These are phyloP conservation scores for Pulveroboletus sp. DNA, from an alignment of 768 basidiomycete genomes.

Conservation along the genomic window DNA sequence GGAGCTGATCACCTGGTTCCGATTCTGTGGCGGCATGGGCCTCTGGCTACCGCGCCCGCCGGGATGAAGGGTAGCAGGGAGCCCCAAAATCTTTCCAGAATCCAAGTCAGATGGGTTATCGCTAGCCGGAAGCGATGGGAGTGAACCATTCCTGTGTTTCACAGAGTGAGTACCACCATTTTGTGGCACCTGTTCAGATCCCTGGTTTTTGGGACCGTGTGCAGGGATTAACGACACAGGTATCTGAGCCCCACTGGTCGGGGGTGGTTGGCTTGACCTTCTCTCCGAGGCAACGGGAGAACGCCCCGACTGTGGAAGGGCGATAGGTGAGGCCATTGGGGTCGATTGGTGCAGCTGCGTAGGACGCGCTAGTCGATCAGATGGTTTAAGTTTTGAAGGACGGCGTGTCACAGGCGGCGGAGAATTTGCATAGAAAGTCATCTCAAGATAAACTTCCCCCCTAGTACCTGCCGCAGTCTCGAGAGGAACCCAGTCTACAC, in stretches of 20 bases:
- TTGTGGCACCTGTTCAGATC: slow-evolving; percentile 6
- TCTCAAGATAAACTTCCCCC: slow-evolving; percentile 88
- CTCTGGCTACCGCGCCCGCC: slow-evolving; percentile 25
- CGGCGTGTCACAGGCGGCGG: slow-evolving; percentile 52
- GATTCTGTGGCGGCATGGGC: slow-evolving; percentile 17
- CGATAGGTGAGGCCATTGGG: slow-evolving; percentile 8
- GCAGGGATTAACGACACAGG: slow-evolving; percentile 26
- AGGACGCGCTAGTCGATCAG: slow-evolving; percentile 52
- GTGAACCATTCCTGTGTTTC: slow-evolving; percentile 28
- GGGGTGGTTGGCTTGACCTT: slow-evolving; percentile 5
- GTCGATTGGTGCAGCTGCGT: slow-evolving; percentile 21
- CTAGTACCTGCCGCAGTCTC: slow-evolving; percentile 59
- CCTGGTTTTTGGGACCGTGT: slow-evolving; percentile 4
- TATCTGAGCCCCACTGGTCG: slow-evolving; percentile 6
- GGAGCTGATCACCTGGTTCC: slow-evolving; percentile 7
- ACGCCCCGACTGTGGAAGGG: slow-evolving; percentile 13
- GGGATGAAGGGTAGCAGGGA: slow-evolving; percentile 46
- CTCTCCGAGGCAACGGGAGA: slow-evolving; percentile 10
- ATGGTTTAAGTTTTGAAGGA: slow-evolving; percentile 51
- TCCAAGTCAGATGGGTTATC: slow-evolving; percentile 19
- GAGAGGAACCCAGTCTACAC: slow-evolving; percentile 68
- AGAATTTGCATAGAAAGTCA: slow-evolving; percentile 85
- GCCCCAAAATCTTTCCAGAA: slow-evolving; percentile 15
- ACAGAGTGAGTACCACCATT: slow-evolving; percentile 6
- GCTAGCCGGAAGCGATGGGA: slow-evolving; percentile 42